Evolutionary conservation across 306 rosid genomes (phyloP).

Genomic region (Quercus parvula): DNA sequence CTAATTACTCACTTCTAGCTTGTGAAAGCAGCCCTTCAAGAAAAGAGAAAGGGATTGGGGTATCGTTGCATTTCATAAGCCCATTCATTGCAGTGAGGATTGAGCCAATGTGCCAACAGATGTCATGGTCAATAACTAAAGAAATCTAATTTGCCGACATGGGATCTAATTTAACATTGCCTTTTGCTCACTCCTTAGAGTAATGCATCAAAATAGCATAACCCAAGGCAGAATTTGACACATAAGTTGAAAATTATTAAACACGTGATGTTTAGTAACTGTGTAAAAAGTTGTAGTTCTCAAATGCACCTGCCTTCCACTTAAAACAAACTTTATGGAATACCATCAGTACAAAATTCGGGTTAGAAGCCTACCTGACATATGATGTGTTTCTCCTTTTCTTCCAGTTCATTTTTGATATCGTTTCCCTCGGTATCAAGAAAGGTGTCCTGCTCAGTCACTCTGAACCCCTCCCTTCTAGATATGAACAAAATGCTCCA

Average conservation of each 20-base stretch:
- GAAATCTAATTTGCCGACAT: neutral
- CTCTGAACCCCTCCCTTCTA: neutral
- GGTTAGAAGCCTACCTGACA: conserved; percentile 32
- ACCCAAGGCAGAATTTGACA: neutral
- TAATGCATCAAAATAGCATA: neutral
- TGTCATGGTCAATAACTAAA: neutral
- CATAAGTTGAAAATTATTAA: neutral
- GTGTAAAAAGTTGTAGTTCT: neutral
- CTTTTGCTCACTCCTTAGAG: neutral
- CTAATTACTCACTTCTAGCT: neutral
- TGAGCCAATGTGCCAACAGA: neutral
- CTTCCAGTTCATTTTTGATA: conserved; percentile 24
- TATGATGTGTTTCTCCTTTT: conserved; percentile 10
- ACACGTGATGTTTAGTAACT: neutral
- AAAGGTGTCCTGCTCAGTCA: neutral
- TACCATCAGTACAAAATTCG: neutral
- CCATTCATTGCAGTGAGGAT: neutral
- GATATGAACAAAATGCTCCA: conserved; percentile 12
- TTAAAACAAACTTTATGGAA: neutral
- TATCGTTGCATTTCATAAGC: no score
- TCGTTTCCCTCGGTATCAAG: conserved; percentile 23
- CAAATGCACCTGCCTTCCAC: neutral
- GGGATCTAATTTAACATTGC: neutral
- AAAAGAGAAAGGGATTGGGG: neutral
- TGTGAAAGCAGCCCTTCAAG: neutral